Conservation (phyloP, 768 basidiomycete genomes). For the Hydnum rufescens region DNA sequence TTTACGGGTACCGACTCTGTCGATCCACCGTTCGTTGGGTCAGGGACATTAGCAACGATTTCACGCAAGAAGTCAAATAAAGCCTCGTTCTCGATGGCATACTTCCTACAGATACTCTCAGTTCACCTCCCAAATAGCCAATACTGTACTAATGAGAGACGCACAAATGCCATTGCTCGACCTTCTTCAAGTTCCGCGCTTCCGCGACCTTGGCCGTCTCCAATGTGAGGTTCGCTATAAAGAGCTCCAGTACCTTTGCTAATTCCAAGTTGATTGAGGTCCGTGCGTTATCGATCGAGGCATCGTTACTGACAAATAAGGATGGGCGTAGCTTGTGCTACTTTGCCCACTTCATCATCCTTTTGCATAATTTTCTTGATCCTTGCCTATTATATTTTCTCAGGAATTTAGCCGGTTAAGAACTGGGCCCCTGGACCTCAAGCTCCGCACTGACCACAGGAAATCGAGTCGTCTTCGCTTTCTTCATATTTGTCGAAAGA, state of each 20-base stretch:
- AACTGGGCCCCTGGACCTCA: too few species aligned
- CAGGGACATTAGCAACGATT: slow-evolving; percentile 66
- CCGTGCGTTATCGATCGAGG: neutral
- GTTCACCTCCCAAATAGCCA: too few species aligned
- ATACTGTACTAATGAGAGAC: slow-evolving; percentile 20
- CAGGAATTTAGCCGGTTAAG: too few species aligned
- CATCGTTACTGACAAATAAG: slow-evolving; percentile 63
- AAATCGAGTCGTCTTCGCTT: slow-evolving; percentile 81
- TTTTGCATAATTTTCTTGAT: slow-evolving; percentile 99
- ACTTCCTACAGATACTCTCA: slow-evolving; percentile 80
- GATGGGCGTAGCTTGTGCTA: slow-evolving; percentile 87
- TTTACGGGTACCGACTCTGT: too few species aligned
- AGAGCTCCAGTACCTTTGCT: slow-evolving; percentile 92
- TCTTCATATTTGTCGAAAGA: slow-evolving; percentile 36
- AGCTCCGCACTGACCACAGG: slow-evolving; percentile 65
- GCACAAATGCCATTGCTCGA: slow-evolving; percentile 85
- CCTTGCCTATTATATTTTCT: slow-evolving; percentile 73
- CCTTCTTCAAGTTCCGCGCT: slow-evolving; percentile 64
- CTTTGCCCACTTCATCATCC: slow-evolving; percentile 97
- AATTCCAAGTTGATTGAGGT: neutral
- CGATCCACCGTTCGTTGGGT: slow-evolving; percentile 75
- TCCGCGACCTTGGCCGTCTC: slow-evolving; percentile 64
- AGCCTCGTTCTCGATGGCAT: slow-evolving; percentile 70
- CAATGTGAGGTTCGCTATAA: slow-evolving; percentile 67
- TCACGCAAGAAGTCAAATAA: slow-evolving; percentile 91